phyloP scores from a whole-genome alignment of 2,329 filamentous ascomycete species.

The Epichloe hybrida region DNA sequence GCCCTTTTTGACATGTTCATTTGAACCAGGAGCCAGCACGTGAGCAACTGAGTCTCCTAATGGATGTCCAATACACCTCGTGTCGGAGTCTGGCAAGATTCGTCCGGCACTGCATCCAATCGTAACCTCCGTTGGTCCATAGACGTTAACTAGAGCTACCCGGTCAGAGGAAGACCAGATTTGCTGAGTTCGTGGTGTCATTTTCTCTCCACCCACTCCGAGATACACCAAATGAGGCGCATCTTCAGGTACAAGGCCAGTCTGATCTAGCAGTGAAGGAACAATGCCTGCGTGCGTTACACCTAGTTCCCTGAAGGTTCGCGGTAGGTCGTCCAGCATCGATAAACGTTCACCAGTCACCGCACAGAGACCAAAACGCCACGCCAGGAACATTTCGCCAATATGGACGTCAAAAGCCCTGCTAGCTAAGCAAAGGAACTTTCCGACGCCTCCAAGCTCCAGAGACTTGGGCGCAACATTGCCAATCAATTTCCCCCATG shows the following conservation, averaged over 20 bases:
- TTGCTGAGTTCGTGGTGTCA: constrained; percentile 29
- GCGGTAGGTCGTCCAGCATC: constrained; percentile 17
- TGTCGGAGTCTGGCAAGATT: constrained; percentile 7
- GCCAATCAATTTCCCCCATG: not conserved
- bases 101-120: constrained; percentile 34
- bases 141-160: constrained; percentile 11
- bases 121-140: constrained; percentile 53
- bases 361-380: constrained; percentile 1
- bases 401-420: constrained; percentile 14
- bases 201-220: constrained; percentile 51
- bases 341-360: not conserved
- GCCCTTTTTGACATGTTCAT: constrained; percentile 5
- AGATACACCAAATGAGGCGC: constrained; percentile 50
- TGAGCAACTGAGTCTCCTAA: constrained; percentile 8
- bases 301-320: constrained; percentile 32
- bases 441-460: constrained; percentile 11
- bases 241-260: constrained; percentile 37
- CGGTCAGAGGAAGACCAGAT: not conserved
- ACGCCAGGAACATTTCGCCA: constrained; percentile 11
- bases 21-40: constrained; percentile 4
- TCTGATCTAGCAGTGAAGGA: constrained; percentile 45
- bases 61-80: constrained; percentile 10
- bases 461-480: not conserved
- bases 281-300: constrained; percentile 55
- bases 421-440: constrained; percentile 13